Evolutionary conservation across 371 early-diverging fungal species (phyloP).

Genomic region (Ecytonucleospora hepatopenaei): DNA sequence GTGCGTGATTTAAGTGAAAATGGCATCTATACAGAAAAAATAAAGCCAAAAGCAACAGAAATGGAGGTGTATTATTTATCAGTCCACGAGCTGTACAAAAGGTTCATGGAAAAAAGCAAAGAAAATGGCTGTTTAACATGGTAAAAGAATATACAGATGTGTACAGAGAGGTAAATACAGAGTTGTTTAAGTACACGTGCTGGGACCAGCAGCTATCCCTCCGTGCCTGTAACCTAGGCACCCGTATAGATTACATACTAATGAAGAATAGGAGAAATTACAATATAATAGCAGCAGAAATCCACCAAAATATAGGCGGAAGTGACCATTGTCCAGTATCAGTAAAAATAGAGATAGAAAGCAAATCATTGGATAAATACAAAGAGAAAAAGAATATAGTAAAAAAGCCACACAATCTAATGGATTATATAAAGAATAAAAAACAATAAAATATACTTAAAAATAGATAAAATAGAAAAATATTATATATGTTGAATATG

Average conservation of each 20-base stretch:
- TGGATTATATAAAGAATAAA: conserved; percentile 18
- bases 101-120: conserved; percentile 61
- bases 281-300: conserved; percentile 57
- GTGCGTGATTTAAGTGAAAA: background rate
- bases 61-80: conserved; percentile 60
- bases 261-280: conserved; percentile 58
- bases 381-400: conserved; percentile 6
- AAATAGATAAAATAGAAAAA: too few relatives aligned
- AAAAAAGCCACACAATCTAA: conserved; percentile 29
- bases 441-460: background rate
- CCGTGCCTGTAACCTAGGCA: conserved; percentile 60
- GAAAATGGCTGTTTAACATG: conserved; percentile 64
- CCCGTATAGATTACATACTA: conserved; percentile 71
- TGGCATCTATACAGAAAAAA: conserved; percentile 10
- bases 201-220: conserved; percentile 61
- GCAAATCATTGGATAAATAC: conserved; percentile 5
- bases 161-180: conserved; percentile 54
- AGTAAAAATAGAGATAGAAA: conserved; percentile 56
- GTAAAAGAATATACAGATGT: conserved; percentile 56
- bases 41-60: conserved; percentile 1
- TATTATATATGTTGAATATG: too few relatives aligned
- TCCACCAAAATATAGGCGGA: conserved; percentile 62
- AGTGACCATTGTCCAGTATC: conserved; percentile 77
- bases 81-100: conserved; percentile 57
- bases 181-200: conserved; percentile 57